A percentile compares a stretch with the other conserved stretches of the same genome.
Evolutionary conservation across 768 basidiomycete species (phyloP).

Genomic region (Mycena maculata): DNA sequence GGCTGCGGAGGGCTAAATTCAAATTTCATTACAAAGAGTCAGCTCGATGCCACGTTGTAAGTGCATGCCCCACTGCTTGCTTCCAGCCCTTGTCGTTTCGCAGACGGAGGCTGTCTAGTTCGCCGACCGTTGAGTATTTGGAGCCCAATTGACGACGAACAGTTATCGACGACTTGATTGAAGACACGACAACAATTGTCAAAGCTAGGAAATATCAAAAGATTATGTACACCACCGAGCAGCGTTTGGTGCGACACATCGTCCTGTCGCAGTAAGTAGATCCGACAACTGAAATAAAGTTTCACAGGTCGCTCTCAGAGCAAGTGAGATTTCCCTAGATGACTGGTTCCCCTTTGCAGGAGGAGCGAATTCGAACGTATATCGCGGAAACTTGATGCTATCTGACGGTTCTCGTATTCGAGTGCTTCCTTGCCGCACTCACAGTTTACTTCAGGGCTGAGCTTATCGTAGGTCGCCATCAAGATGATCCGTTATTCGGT

Average conservation of each 20-base stretch:
- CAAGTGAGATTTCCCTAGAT: slow-evolving; percentile 11
- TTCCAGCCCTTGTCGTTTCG: slow-evolving; percentile 4
- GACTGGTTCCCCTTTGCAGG: slow-evolving; percentile 19
- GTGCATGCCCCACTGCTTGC: slow-evolving; percentile 8
- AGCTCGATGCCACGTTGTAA: slow-evolving; percentile 9
- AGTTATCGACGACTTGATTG: slow-evolving; percentile 1
- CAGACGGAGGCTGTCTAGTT: not conserved
- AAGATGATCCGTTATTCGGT: no score
- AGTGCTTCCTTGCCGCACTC: not conserved
- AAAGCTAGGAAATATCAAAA: slow-evolving; percentile 9
- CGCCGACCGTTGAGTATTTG: slow-evolving; percentile 1
- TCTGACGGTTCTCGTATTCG: slow-evolving; percentile 10
- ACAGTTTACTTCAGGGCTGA: not conserved
- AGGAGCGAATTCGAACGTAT: slow-evolving; percentile 17
- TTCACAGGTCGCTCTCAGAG: slow-evolving; percentile 7
- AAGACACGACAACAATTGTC: slow-evolving; percentile 8
- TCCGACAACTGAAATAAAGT: slow-evolving; percentile 1
- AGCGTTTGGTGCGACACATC: slow-evolving; percentile 4
- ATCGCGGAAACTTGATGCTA: slow-evolving; percentile 1
- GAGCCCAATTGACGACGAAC: not conserved
- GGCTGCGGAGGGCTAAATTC: no score
- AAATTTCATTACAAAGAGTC: not conserved
- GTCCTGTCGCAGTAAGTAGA: slow-evolving; percentile 11
- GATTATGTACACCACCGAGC: slow-evolving; percentile 8
- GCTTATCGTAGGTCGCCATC: not conserved